phyloP scores from a whole-genome alignment of 345 rosid genomes.

The Murraya koenigii region DNA sequence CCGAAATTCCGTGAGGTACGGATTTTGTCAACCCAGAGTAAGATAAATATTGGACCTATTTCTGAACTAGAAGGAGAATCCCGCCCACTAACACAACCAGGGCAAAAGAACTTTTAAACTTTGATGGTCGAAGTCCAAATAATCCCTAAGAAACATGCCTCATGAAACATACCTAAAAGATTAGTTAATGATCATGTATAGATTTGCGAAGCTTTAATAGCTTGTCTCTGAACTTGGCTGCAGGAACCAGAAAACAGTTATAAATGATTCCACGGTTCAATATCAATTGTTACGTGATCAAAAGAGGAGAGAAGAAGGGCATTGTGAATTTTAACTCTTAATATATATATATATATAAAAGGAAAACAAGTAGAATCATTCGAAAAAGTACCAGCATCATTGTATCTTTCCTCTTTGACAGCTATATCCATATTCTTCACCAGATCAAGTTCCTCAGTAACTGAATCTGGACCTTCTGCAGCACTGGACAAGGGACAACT shows the following conservation, averaged over 20 bases:
- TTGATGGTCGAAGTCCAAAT: background rate
- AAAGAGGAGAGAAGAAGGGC: background rate
- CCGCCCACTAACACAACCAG: background rate
- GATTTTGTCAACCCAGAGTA: background rate
- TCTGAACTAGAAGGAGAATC: background rate
- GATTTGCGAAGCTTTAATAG: constrained; percentile 58
- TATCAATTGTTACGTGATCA: background rate
- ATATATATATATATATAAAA: background rate
- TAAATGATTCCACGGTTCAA: background rate
- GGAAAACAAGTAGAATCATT: background rate
- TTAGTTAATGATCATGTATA: constrained; percentile 27
- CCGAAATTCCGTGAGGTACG: background rate
- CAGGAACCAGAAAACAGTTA: constrained; percentile 19
- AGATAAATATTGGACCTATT: background rate
- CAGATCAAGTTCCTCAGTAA: constrained; percentile 68
- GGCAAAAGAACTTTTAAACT: background rate
- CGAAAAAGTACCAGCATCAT: constrained; percentile 68
- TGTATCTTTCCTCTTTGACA: constrained; percentile 72
- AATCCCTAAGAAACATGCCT: background rate
- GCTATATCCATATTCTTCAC: constrained; percentile 70
- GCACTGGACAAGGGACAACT: constrained; percentile 52
- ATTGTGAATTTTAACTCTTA: background rate
- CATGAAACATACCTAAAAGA: constrained; percentile 4
- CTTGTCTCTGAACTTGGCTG: constrained; percentile 79
- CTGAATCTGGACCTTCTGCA: constrained; percentile 66